These are phyloP conservation scores for Fusarium brachygibbosum DNA, from an alignment of 2,329 filamentous ascomycete species.

Conservation along the genomic window DNA sequence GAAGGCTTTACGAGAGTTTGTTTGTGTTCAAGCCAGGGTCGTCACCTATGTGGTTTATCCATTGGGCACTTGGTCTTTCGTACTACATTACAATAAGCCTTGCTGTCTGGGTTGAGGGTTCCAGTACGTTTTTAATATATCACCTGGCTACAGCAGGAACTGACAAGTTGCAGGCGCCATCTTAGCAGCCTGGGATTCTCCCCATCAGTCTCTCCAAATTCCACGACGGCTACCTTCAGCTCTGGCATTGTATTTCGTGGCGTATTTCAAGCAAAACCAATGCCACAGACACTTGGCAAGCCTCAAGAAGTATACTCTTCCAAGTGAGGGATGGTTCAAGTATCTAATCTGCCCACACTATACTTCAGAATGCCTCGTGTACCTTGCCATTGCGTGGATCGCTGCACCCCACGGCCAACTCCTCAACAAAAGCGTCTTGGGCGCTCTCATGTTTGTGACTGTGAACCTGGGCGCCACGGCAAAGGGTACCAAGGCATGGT, in stretches of 20 bases:
- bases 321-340: constrained; percentile 78
- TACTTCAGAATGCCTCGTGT: constrained; percentile 87
- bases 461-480: constrained; percentile 88
- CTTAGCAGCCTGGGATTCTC: constrained; percentile 52
- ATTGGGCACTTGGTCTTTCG: constrained; percentile 82
- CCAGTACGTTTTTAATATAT: constrained; percentile 62
- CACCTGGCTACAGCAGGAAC: not conserved
- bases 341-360: constrained; percentile 89
- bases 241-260: constrained; percentile 74
- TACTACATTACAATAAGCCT: constrained; percentile 83
- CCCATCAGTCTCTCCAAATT: constrained; percentile 28
- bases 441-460: constrained; percentile 78
- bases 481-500: constrained; percentile 82
- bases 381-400: constrained; percentile 80
- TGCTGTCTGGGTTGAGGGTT: constrained; percentile 87
- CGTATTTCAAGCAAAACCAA: constrained; percentile 79
- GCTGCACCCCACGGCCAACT: constrained; percentile 76
- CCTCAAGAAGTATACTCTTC: constrained; percentile 86
- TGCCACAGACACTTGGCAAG: constrained; percentile 78
- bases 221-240: constrained; percentile 58
- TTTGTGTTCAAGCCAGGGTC: constrained; percentile 70
- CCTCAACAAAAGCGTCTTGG: constrained; percentile 80
- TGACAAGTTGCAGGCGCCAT: constrained; percentile 51
- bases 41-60: constrained; percentile 86
- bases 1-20: constrained; percentile 82